Evolutionary conservation across 2,329 filamentous ascomycete genomes (phyloP).

Genomic region (Whalleya microplaca): DNA sequence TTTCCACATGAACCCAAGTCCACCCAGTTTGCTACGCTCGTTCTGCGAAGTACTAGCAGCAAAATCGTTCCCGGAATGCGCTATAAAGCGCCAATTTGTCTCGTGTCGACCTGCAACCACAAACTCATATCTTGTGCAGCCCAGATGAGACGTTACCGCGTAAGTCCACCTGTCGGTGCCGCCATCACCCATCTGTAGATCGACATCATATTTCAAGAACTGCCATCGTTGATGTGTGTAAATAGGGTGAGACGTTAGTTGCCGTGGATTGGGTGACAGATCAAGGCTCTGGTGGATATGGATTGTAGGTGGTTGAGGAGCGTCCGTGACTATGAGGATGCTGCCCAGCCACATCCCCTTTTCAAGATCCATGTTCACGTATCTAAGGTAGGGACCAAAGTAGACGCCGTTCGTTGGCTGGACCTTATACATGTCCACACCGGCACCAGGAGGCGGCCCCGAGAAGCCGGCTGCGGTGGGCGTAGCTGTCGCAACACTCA

Average conservation of each 20-base stretch:
- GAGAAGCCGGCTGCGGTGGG: slow-evolving; percentile 82
- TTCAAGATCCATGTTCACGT: slow-evolving; percentile 96
- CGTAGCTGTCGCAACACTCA: slow-evolving; percentile 74
- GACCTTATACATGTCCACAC: slow-evolving; percentile 93
- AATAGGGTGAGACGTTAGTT: slow-evolving; percentile 81
- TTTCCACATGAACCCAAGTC: slow-evolving; percentile 97
- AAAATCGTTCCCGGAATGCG: slow-evolving; percentile 96
- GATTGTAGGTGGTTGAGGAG: slow-evolving; percentile 90
- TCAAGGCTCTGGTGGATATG: slow-evolving; percentile 91
- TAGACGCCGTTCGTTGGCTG: slow-evolving; percentile 95
- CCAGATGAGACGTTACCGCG: slow-evolving; percentile 93
- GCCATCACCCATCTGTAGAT: slow-evolving; percentile 85
- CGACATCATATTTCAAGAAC: slow-evolving; percentile 93
- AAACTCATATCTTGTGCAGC: slow-evolving; percentile 98
- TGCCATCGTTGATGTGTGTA: slow-evolving; percentile 91
- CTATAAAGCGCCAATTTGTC: slow-evolving; percentile 92
- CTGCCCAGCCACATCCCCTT: slow-evolving; percentile 90
- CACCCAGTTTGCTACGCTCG: slow-evolving; percentile 83
- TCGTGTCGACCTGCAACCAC: slow-evolving; percentile 89
- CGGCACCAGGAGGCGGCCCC: slow-evolving; percentile 84
- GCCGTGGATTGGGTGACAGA: slow-evolving; percentile 87
- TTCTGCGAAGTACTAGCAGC: slow-evolving; percentile 83
- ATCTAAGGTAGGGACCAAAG: slow-evolving; percentile 93
- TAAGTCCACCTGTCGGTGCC: slow-evolving; percentile 92
- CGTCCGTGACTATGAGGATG: slow-evolving; percentile 90